phyloP scores from a whole-genome alignment of 2,329 filamentous ascomycete species.

The Alternaria hordeiaustralica region DNA sequence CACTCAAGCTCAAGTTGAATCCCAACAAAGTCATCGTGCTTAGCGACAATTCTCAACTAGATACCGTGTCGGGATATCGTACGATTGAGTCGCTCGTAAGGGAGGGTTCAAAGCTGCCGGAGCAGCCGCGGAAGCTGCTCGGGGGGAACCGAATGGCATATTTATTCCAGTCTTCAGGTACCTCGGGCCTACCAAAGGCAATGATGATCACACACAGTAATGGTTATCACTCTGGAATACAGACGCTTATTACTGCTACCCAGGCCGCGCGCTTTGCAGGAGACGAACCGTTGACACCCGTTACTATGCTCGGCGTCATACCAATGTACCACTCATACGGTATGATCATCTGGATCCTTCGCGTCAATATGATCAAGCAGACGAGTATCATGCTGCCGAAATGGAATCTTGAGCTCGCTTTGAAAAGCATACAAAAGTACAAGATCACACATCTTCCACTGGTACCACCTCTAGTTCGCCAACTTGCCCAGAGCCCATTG shows the following conservation, averaged over 20 bases:
- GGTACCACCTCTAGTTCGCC: constrained; percentile 37
- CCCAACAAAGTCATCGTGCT: constrained; percentile 34
- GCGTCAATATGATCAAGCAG: constrained; percentile 30
- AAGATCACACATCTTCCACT: constrained; percentile 33
- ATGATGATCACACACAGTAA: constrained; percentile 44
- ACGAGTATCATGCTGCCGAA: constrained; percentile 36
- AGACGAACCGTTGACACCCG: constrained; percentile 29
- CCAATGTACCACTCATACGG: constrained; percentile 44
- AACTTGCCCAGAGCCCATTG: constrained; percentile 34
- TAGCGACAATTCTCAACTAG: constrained; percentile 27
- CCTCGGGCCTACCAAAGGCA: constrained; percentile 41
- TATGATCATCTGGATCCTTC: constrained; percentile 41
- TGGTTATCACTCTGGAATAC: constrained; percentile 33
- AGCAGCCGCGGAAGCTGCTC: constrained; percentile 24
- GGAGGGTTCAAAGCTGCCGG: constrained; percentile 23
- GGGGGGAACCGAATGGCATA: constrained; percentile 38
- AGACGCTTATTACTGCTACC: constrained; percentile 30
- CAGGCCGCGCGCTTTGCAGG: constrained; percentile 30
- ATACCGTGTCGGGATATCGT: constrained; percentile 25
- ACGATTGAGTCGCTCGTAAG: constrained; percentile 36
- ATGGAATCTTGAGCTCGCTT: constrained; percentile 36
- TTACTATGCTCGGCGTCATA: constrained; percentile 29
- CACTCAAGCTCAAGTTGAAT: constrained; percentile 31
- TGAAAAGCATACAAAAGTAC: constrained; percentile 37
- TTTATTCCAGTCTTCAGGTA: constrained; percentile 40